Conservation (phyloP, 192 early-diverging fungal species). For the Podila minutissima region DNA sequence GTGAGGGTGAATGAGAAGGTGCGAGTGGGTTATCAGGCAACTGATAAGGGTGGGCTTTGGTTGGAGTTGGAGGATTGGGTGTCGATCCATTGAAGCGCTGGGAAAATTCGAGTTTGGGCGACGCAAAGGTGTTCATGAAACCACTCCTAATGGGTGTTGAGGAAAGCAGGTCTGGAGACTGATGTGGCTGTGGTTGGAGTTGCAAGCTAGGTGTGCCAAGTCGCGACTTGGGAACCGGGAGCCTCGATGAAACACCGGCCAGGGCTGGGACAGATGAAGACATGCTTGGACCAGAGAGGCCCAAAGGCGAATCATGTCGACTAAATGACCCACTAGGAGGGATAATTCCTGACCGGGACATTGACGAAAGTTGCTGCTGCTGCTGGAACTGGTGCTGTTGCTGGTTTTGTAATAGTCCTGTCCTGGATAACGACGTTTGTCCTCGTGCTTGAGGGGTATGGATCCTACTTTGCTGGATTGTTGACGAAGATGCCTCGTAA, state of each 20-base stretch:
- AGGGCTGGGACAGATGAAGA: background rate
- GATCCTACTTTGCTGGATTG: too few species aligned
- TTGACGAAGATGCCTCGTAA: too few species aligned
- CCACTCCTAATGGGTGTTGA: constrained; percentile 1
- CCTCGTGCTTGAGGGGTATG: too few species aligned
- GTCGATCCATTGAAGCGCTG: constrained; percentile 1
- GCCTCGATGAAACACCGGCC: constrained; percentile 13
- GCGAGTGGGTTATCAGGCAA: background rate
- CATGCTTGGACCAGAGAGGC: background rate
- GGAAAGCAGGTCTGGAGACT: background rate
- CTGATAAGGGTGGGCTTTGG: background rate
- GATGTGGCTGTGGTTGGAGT: background rate
- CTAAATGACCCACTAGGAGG: background rate
- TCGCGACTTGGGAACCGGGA: constrained; percentile 21
- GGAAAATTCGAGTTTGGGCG: constrained; percentile 5
- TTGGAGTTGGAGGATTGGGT: background rate
- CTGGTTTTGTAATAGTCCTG: background rate
- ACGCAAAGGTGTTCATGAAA: background rate
- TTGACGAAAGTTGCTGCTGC: constrained; percentile 1
- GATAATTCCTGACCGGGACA: background rate
- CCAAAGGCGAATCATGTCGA: background rate
- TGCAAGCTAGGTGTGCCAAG: background rate
- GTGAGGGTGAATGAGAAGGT: constrained; percentile 13
- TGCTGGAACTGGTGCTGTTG: constrained; percentile 6
- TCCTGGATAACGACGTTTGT: too few species aligned